These are phyloP conservation scores for Akebia trifoliata DNA, from an alignment of 164 flowering plant genomes.

Conservation along the genomic window DNA sequence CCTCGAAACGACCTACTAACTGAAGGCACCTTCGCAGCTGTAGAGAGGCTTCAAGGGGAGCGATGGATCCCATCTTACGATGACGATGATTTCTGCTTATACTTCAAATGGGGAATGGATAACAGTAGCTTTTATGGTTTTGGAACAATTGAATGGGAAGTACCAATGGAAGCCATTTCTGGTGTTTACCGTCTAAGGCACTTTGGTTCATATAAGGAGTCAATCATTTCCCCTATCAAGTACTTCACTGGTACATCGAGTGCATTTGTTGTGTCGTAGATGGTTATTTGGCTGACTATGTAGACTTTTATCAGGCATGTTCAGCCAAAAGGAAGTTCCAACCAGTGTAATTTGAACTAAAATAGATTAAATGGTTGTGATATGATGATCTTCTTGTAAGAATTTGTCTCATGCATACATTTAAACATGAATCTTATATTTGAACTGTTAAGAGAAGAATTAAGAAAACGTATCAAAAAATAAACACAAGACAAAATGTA, in stretches of 20 bases:
- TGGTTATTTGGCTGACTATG: no score
- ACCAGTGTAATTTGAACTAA: no score
- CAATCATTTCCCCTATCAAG: slow-evolving; percentile 17
- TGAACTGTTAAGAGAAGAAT: no score
- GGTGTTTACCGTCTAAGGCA: slow-evolving; percentile 58
- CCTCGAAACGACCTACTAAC: slow-evolving; percentile 56
- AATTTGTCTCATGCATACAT: no score
- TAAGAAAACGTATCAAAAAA: no score
- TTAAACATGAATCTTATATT: no score
- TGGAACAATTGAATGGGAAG: slow-evolving; percentile 57
- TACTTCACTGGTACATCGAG: slow-evolving; percentile 60
- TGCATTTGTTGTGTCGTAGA: slow-evolving; percentile 45
- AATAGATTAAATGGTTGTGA: no score
- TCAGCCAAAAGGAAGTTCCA: no score
- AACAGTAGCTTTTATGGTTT: slow-evolving; percentile 19
- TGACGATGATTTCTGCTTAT: slow-evolving; percentile 51
- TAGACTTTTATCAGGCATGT: no score
- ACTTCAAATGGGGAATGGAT: slow-evolving; percentile 40
- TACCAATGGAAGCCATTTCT: slow-evolving; percentile 35
- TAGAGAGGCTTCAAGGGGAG: slow-evolving; percentile 37
- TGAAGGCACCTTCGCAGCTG: slow-evolving; percentile 65
- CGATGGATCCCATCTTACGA: slow-evolving; percentile 49
- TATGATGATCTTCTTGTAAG: no score
- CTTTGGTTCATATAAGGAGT: slow-evolving; percentile 42
- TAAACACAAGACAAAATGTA: no score